phyloP scores from a whole-genome alignment of 2,329 filamentous ascomycete species.

The Coleophoma cylindrospora region DNA sequence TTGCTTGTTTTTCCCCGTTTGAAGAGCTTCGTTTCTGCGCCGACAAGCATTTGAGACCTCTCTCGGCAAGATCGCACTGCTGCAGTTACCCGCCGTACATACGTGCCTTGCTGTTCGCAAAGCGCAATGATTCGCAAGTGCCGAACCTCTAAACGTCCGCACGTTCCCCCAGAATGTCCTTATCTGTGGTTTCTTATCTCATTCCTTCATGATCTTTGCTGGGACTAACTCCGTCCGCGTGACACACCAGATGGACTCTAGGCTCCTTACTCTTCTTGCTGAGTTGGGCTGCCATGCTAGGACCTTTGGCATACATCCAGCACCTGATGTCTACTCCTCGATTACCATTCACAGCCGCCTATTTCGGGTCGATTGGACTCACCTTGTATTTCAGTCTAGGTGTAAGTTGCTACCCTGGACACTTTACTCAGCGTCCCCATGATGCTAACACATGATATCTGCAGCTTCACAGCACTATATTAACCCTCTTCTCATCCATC shows the following conservation, averaged over 20 bases:
- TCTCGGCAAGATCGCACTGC: constrained; percentile 20
- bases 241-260: constrained; percentile 76
- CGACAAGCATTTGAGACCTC: constrained; percentile 11
- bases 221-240: constrained; percentile 20
- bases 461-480: constrained; percentile 76
- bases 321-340: constrained; percentile 82
- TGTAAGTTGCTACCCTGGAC: constrained; percentile 53
- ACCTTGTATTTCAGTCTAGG: constrained; percentile 91
- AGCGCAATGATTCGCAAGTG: not conserved
- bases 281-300: constrained; percentile 94
- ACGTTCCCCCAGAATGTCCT: not conserved
- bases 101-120: too few relatives aligned
- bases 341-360: constrained; percentile 87
- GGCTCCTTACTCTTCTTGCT: constrained; percentile 85
- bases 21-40: too few relatives aligned
- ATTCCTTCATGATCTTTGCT: constrained; percentile 5
- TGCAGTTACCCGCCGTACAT: constrained; percentile 30
- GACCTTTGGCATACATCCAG: constrained; percentile 73
- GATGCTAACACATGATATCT: not conserved
- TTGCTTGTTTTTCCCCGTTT: constrained; percentile 28
- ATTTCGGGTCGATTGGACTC: constrained; percentile 87
- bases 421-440: not conserved
- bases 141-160: not conserved
- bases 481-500: constrained; percentile 80
- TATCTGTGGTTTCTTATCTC: constrained; percentile 11